Base-by-base conservation (phyloP, 441 rosid species). In the Francoa sonchifolia region DNA sequence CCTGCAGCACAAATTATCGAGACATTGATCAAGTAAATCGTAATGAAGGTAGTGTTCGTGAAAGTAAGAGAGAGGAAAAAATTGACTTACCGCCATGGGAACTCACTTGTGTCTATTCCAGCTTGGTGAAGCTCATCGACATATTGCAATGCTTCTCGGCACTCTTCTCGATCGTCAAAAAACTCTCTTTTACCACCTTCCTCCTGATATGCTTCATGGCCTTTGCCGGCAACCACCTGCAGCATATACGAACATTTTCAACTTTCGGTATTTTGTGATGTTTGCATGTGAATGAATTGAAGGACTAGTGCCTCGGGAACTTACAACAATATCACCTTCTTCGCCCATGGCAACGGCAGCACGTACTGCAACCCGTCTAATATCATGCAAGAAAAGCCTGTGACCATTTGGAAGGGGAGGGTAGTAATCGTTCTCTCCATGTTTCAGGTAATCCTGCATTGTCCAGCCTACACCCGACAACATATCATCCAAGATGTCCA, bases 311-410 rank as follows among this genome's bases (percentile, higher is more conserved):
- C 13, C 39, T 25, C n/a, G 39, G 58, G 51, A 45, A 78, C 96
- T 83, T 85, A 90, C 99, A 64, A 86, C 83, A 74, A 83, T 57
- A 48, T 86, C 96, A 6, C 94, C 96, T 75, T 92, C 96, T 77
- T 92, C 90, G 14, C 94, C 99, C 96, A 83, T 83, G 41, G 95
- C 88, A 55, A 83, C 82, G 29, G 94, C 96, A 54, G 77, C 72
- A 35, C 88, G 79, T 10, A 92, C 81, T 54, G 96, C 96, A 55
- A 83, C 92, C 42, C 77, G 77, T 57, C 99, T 80, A 25, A 77
- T 46, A 63, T 73, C 90, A 27, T 83, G 94, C 52, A 90, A 73
- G 43, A 82, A 86, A 39, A 90, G 77, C 57, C 77, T 72, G 66
- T 83, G 72, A 31, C 96, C 99, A 58, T 86, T 90, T 35, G 79